Conservation (phyloP, 2,329 filamentous ascomycete species). For the Colletotrichum navitas region DNA sequence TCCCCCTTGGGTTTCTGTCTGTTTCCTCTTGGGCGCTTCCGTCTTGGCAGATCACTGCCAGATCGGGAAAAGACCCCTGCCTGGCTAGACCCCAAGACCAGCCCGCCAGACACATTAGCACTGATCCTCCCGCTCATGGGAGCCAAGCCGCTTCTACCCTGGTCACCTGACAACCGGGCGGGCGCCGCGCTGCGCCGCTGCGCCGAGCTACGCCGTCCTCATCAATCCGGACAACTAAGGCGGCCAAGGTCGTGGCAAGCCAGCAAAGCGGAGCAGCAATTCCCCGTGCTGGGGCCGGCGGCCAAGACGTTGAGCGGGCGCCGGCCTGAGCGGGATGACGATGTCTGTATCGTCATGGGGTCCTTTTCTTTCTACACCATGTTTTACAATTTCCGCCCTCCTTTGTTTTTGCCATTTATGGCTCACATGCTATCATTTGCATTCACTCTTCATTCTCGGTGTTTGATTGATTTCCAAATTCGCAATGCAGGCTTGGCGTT, state of each 20-base stretch:
- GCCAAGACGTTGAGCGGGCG: slow-evolving; percentile 21
- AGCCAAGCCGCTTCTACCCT: slow-evolving; percentile 20
- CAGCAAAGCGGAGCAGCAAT: slow-evolving; percentile 14
- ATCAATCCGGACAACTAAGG: slow-evolving; percentile 7
- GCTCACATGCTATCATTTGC: background rate
- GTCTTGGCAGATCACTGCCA: slow-evolving; percentile 26
- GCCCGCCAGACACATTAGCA: slow-evolving; percentile 9
- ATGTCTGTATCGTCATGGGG: slow-evolving; percentile 11
- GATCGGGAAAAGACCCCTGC: slow-evolving; percentile 5
- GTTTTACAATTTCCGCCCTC: background rate
- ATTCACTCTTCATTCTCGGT: slow-evolving; percentile 5
- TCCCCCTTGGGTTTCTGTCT: slow-evolving; percentile 30
- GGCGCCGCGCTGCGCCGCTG: slow-evolving; percentile 23
- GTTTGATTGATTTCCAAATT: slow-evolving; percentile 14
- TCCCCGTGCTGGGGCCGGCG: slow-evolving; percentile 19
- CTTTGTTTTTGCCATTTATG: background rate
- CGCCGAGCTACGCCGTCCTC: slow-evolving; percentile 22
- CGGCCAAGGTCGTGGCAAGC: slow-evolving; percentile 16
- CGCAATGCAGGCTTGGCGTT: slow-evolving; percentile 39
- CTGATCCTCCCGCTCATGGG: slow-evolving; percentile 33
- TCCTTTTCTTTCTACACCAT: slow-evolving; percentile 1
- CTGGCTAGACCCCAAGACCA: background rate
- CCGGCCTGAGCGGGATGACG: slow-evolving; percentile 27
- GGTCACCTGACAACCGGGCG: slow-evolving; percentile 28
- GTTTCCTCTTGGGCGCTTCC: background rate